Percentiles rank a stretch among this genome's conserved stretches.
Evolutionary conservation across 2,329 filamentous ascomycete species (phyloP).

Genomic region (Calonectria naviculata): DNA sequence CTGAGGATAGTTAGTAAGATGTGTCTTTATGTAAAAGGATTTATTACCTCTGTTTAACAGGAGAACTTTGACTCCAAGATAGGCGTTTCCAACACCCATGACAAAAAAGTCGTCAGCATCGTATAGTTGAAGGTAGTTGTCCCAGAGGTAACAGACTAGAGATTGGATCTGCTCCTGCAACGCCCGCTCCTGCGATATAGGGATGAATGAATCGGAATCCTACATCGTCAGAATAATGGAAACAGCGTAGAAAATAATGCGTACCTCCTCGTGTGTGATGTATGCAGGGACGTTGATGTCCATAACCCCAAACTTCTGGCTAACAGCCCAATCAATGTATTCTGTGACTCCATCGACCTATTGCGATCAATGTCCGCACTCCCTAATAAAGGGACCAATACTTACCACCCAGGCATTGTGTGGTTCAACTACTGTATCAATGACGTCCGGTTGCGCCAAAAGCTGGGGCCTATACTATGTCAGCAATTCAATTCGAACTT

Average conservation of each 20-base stretch:
- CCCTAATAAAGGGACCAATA: slow-evolving; percentile 20
- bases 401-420: slow-evolving; percentile 92
- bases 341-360: slow-evolving; percentile 84
- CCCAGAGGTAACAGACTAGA: slow-evolving; percentile 90
- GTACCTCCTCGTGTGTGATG: slow-evolving; percentile 71
- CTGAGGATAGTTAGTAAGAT: slow-evolving; percentile 44
- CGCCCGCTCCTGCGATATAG: slow-evolving; percentile 56
- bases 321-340: slow-evolving; percentile 86
- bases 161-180: slow-evolving; percentile 74
- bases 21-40: neutral
- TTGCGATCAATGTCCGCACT: slow-evolving; percentile 29
- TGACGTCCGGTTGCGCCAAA: slow-evolving; percentile 72
- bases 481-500: neutral
- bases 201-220: slow-evolving; percentile 61
- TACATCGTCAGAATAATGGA: slow-evolving; percentile 37
- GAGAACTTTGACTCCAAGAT: slow-evolving; percentile 83
- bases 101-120: slow-evolving; percentile 81
- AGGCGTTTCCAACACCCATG: slow-evolving; percentile 90
- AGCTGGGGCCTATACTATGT: slow-evolving; percentile 69
- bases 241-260: slow-evolving; percentile 33
- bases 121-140: slow-evolving; percentile 91
- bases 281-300: slow-evolving; percentile 92
- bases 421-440: slow-evolving; percentile 79
- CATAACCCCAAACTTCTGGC: slow-evolving; percentile 84
- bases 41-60: slow-evolving; percentile 77